Evolutionary conservation across 495 filamentous ascomycete genomes (phyloP), one percentile per base, ranked within the genome.

Genomic region (Thermochaetoides thermophila): DNA sequence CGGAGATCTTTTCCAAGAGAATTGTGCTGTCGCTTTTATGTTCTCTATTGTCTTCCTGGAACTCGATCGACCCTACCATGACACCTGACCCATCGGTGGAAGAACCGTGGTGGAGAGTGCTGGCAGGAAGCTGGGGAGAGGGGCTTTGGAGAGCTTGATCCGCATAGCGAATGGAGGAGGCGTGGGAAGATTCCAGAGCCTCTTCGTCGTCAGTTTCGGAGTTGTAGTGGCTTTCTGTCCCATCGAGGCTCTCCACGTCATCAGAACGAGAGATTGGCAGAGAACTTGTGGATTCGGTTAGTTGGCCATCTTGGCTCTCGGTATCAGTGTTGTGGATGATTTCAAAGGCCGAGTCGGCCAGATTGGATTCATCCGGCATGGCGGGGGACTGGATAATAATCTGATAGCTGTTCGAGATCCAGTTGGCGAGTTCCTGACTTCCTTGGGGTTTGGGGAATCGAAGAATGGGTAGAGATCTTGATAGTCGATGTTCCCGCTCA

Each of bases 271-370:
- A 47, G 23, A 54, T 50, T 31, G 63, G 57, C 26, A 69, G 60
- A 5, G 70, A 74, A 32, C 65, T 51, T 29, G 54, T 56, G 16
- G 66, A 69, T 39, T 71, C 69, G 32, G 63, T 63, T 31, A 65
- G 44, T 38, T 51, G 56, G 40, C 50, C 66, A 17, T 63, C 59
- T 17, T 59, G 55, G 42, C 55, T 60, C 34, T 61, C 54, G 26
- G 34, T 51, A 25, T 64, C 59, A 8, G 53, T 56, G 34, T 57
- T 53, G 16, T 59, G 52, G 45, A 76, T 62, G 27, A 74, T 56
- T 29, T 73, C 69, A 42, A 70, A 76, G 28, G 68, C 53, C 38
- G 70, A 71, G 40, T 73, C 70, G 40, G 61, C 56, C 24, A 74
- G 53, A 43, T 48, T 63, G 35, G 50, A 49, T 21, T 61, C 56